These are phyloP conservation scores for Mortierella sp. DNA, from an alignment of 371 early-diverging fungal genomes.

Conservation along the genomic window DNA sequence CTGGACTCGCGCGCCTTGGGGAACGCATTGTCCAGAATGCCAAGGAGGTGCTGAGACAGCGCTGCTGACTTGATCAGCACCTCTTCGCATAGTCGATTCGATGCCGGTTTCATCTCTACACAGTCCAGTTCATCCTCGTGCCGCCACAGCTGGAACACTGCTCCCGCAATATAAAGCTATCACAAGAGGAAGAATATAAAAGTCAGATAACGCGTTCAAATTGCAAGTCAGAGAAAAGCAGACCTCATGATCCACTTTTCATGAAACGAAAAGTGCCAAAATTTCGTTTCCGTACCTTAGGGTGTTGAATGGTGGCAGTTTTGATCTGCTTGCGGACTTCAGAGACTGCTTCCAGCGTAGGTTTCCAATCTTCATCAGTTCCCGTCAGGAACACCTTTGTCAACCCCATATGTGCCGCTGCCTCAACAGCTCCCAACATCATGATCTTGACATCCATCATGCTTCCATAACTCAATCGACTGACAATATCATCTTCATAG, in stretches of 20 bases:
- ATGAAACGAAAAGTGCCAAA: background rate
- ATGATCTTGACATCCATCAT: conserved; percentile 76
- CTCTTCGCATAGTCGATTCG: conserved; percentile 55
- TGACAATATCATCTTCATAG: conserved; percentile 83
- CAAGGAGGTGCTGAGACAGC: conserved; percentile 50
- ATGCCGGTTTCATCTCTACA: conserved; percentile 58
- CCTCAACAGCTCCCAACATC: conserved; percentile 71
- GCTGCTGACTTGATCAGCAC: conserved; percentile 53
- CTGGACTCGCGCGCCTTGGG: conserved; percentile 53
- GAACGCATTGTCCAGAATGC: conserved; percentile 57
- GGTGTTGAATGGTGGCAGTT: conserved; percentile 30
- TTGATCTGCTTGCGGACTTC: conserved; percentile 48
- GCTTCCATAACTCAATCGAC: conserved; percentile 83
- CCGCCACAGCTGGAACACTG: conserved; percentile 56
- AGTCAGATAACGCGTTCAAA: background rate
- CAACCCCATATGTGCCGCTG: conserved; percentile 51
- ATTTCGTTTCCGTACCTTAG: conserved; percentile 36
- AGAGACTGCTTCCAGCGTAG: conserved; percentile 39
- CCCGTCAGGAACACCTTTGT: conserved; percentile 52
- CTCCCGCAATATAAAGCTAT: conserved; percentile 52
- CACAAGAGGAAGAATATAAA: background rate
- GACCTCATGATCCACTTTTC: background rate
- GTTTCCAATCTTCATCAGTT: conserved; percentile 57
- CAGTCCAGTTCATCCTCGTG: conserved; percentile 40
- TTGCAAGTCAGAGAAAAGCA: background rate